A percentile compares a stretch with the other conserved stretches of the same genome.
These are phyloP conservation scores for Fonsecaea pedrosoi DNA, from an alignment of 2,329 filamentous ascomycete genomes.

Conservation along the genomic window DNA sequence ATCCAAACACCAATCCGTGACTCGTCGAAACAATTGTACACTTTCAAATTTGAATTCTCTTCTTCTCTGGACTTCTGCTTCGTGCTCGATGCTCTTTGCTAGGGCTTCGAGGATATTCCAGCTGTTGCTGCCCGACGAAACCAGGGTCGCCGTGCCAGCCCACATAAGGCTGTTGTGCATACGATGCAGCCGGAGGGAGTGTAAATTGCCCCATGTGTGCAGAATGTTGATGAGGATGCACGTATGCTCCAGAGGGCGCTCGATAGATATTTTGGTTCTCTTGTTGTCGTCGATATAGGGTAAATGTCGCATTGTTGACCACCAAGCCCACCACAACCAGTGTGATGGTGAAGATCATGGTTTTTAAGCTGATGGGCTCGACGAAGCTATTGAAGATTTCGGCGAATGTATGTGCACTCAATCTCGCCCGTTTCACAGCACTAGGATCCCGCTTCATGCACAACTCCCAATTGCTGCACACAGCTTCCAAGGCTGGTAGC, in stretches of 20 bases:
- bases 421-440: constrained; percentile 76
- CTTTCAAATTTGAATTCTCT: constrained; percentile 22
- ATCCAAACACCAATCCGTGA: neutral
- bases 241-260: constrained; percentile 34
- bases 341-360: constrained; percentile 55
- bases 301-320: constrained; percentile 40
- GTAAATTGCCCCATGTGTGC: constrained; percentile 30
- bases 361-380: constrained; percentile 86
- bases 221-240: constrained; percentile 30
- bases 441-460: constrained; percentile 88
- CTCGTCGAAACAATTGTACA: constrained; percentile 8
- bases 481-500: constrained; percentile 72
- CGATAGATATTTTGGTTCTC: constrained; percentile 34
- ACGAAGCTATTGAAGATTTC: constrained; percentile 94
- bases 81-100: constrained; percentile 39
- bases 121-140: constrained; percentile 28
- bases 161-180: constrained; percentile 33
- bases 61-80: constrained; percentile 40
- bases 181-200: constrained; percentile 30
- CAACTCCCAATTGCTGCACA: constrained; percentile 80
- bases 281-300: constrained; percentile 38
- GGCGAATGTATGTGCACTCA: constrained; percentile 86
- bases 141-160: constrained; percentile 34
- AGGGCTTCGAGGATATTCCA: constrained; percentile 39
- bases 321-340: constrained; percentile 37